These are phyloP conservation scores for Phytophthora hibernalis DNA, from an alignment of 352 stramenopile species.

Conservation along the genomic window DNA sequence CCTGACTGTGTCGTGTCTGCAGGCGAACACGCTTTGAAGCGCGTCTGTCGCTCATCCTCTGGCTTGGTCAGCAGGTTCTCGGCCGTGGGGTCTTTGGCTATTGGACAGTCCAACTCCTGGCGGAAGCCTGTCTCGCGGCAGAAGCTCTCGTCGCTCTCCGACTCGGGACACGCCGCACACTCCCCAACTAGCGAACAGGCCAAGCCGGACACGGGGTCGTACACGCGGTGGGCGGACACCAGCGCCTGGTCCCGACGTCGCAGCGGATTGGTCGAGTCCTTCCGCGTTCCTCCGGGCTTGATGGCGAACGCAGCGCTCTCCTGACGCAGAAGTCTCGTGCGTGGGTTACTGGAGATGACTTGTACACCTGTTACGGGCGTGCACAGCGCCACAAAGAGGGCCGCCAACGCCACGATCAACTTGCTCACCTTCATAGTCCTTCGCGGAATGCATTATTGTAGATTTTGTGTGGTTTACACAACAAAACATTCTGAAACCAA, in stretches of 20 bases:
- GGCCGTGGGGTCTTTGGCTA: slow-evolving; percentile 30
- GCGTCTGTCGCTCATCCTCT: slow-evolving; percentile 43
- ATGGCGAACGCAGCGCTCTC: slow-evolving; percentile 16
- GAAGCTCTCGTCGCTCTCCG: slow-evolving; percentile 70
- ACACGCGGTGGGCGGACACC: slow-evolving; percentile 56
- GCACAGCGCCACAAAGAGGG: slow-evolving; percentile 23
- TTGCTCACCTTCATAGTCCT: slow-evolving; percentile 30
- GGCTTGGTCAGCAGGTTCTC: slow-evolving; percentile 28
- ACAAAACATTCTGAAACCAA: too few relatives aligned
- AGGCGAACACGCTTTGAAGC: slow-evolving; percentile 63
- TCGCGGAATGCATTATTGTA: background rate
- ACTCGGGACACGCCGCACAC: slow-evolving; percentile 61
- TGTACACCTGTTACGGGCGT: slow-evolving; percentile 1
- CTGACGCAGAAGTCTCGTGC: slow-evolving; percentile 20
- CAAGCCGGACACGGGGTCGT: slow-evolving; percentile 66
- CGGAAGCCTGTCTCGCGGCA: slow-evolving; percentile 75
- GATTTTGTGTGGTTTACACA: background rate
- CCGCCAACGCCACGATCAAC: slow-evolving; percentile 19
- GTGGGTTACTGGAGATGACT: background rate
- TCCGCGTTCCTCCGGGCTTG: slow-evolving; percentile 1
- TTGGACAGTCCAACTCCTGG: slow-evolving; percentile 72
- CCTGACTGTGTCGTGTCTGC: slow-evolving; percentile 47
- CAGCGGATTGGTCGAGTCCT: slow-evolving; percentile 41
- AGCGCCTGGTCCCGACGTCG: slow-evolving; percentile 35
- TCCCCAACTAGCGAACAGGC: slow-evolving; percentile 63